These are phyloP conservation scores for Arachis monticola DNA, from an alignment of 331 rosid genomes.

Conservation along the genomic window DNA sequence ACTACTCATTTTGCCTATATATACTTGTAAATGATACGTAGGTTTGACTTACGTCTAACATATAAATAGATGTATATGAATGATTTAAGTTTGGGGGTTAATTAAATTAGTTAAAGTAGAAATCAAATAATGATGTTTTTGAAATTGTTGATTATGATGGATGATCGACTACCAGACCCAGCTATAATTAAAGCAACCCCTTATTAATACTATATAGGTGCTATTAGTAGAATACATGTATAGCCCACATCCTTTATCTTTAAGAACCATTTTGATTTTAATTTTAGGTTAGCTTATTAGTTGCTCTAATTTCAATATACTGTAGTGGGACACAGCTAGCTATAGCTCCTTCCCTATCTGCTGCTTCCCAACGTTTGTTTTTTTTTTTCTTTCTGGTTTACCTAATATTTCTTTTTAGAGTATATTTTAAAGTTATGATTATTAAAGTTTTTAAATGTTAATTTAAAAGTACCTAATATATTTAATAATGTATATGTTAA, in stretches of 20 bases:
- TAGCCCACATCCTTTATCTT: background rate
- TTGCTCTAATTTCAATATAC: background rate
- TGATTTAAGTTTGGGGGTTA: background rate
- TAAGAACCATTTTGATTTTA: background rate
- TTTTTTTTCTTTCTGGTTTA: background rate
- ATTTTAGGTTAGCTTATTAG: background rate
- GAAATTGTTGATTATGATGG: background rate
- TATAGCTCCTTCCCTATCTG: background rate
- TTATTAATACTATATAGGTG: background rate
- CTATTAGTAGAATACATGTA: background rate
- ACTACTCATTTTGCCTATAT: background rate
- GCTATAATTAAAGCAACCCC: background rate
- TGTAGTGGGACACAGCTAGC: conserved; percentile 17
- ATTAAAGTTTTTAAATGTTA: no score
- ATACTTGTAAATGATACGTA: background rate
- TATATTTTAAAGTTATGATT: no score
- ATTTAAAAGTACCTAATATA: no score
- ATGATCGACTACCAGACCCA: background rate
- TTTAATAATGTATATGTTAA: no score
- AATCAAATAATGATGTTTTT: background rate
- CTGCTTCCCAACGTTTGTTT: background rate
- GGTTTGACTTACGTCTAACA: background rate
- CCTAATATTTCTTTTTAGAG: no score
- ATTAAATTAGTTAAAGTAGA: background rate
- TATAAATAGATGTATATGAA: background rate